Percentiles rank a stretch among this genome's conserved stretches.
These are phyloP conservation scores for Cladosporium sp. DNA, from an alignment of 2,329 filamentous ascomycete genomes.

Conservation along the genomic window DNA sequence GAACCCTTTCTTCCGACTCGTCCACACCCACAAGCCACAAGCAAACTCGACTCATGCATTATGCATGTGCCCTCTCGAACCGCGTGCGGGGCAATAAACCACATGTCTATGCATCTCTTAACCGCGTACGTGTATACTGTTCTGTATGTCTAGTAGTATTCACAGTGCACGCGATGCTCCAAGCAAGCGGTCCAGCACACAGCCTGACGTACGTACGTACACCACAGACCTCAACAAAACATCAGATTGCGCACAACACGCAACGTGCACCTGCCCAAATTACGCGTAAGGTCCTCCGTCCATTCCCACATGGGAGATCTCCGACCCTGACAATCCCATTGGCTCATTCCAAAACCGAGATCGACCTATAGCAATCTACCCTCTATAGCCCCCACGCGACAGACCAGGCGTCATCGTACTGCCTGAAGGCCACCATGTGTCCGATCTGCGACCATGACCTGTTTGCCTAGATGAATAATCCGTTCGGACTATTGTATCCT, in stretches of 20 bases:
- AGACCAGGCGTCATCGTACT: neutral
- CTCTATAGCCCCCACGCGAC: constrained; percentile 9
- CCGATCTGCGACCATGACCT: neutral
- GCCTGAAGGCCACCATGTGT: neutral
- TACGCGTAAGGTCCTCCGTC: neutral
- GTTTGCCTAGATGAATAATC: neutral
- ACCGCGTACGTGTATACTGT: neutral
- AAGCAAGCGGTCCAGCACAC: neutral
- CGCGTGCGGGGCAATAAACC: neutral
- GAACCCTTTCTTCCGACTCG: neutral
- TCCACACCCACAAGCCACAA: neutral
- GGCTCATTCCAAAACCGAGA: neutral
- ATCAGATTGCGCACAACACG: neutral
- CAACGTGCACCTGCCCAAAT: neutral
- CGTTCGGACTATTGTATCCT: neutral
- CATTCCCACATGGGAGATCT: neutral
- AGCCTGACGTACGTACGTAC: neutral
- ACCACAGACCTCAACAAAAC: neutral
- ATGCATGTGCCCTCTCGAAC: neutral
- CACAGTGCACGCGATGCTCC: neutral
- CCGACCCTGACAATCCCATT: neutral
- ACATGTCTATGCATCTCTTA: neutral
- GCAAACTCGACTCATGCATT: constrained; percentile 1
- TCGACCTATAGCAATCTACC: constrained; percentile 12
- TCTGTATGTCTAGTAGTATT: neutral